Percentiles rank a stretch among this genome's conserved stretches.
Evolutionary conservation across 495 filamentous ascomycete species (phyloP).

Genomic region (Lasiosphaeris hirsuta): DNA sequence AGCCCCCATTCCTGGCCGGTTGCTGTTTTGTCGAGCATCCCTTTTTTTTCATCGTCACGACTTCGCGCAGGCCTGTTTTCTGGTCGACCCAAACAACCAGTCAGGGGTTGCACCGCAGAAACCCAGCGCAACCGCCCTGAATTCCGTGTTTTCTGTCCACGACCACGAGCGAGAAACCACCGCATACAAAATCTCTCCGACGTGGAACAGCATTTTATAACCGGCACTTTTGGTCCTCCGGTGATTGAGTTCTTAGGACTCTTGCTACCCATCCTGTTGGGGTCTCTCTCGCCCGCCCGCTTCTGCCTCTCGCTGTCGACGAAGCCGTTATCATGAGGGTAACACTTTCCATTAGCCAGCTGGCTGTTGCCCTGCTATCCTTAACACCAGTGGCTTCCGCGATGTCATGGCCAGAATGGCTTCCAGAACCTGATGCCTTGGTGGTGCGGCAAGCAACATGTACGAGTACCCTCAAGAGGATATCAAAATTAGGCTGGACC

Average conservation of each 20-base stretch:
- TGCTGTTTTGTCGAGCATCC: neutral
- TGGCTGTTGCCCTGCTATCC: slow-evolving; percentile 36
- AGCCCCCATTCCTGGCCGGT: slow-evolving; percentile 9
- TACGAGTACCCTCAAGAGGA: too few species aligned
- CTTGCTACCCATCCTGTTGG: neutral
- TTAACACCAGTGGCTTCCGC: slow-evolving; percentile 33
- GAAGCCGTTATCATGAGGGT: slow-evolving; percentile 23
- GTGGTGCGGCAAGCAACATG: slow-evolving; percentile 34
- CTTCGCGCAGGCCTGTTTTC: slow-evolving; percentile 25
- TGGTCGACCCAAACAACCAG: slow-evolving; percentile 16
- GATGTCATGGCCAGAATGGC: slow-evolving; percentile 34
- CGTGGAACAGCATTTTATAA: slow-evolving; percentile 22
- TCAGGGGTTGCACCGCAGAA: slow-evolving; percentile 21
- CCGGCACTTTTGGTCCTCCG: neutral
- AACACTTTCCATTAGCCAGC: slow-evolving; percentile 23
- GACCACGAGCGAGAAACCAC: slow-evolving; percentile 8
- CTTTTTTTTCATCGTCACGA: too few species aligned
- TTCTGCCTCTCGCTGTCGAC: neutral
- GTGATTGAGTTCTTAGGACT: slow-evolving; percentile 1
- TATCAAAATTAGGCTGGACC: too few species aligned
- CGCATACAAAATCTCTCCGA: slow-evolving; percentile 21
- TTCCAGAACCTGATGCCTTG: slow-evolving; percentile 35
- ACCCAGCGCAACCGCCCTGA: slow-evolving; percentile 18
- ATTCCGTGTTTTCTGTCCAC: slow-evolving; percentile 12
- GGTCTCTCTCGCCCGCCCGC: neutral